These are phyloP conservation scores for Nematodospora anomalae DNA, from an alignment of 1,139 yeast genomes.

Conservation along the genomic window DNA sequence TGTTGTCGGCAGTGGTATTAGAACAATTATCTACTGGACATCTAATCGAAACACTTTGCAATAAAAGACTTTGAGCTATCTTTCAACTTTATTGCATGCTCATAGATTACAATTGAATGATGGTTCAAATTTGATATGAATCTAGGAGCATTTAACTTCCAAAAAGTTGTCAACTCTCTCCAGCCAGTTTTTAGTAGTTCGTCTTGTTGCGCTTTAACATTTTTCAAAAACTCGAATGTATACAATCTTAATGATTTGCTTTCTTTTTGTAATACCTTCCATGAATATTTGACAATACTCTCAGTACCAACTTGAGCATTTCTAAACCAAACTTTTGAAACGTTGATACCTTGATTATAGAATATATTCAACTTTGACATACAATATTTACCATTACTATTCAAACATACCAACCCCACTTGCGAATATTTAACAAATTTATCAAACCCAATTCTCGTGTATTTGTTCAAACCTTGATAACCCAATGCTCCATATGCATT, in stretches of 20 bases:
- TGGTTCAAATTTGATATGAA: constrained; percentile 6
- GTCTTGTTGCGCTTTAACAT: not conserved
- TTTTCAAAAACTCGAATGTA: not conserved
- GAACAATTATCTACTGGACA: not conserved
- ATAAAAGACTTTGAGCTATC: not conserved
- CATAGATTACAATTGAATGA: constrained; percentile 5
- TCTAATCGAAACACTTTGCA: constrained; percentile 1
- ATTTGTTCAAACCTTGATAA: constrained; percentile 1
- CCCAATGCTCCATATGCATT: not conserved
- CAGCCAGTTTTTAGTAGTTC: not conserved
- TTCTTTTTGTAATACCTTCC: not conserved
- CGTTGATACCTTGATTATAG: not conserved
- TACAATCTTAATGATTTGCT: not conserved
- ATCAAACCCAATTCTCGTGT: constrained; percentile 3
- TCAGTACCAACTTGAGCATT: not conserved
- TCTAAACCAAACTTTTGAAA: not conserved
- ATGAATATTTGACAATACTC: not conserved
- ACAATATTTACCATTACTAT: not conserved
- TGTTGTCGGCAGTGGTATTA: not conserved
- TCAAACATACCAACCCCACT: constrained; percentile 3
- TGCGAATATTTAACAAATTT: constrained; percentile 1
- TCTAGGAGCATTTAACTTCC: constrained; percentile 2
- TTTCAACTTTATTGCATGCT: constrained; percentile 1
- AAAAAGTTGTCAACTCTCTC: not conserved
- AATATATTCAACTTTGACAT: not conserved